Base-by-base conservation (phyloP, 2,329 filamentous ascomycete species). In the Aspergillus thermomutatus region DNA sequence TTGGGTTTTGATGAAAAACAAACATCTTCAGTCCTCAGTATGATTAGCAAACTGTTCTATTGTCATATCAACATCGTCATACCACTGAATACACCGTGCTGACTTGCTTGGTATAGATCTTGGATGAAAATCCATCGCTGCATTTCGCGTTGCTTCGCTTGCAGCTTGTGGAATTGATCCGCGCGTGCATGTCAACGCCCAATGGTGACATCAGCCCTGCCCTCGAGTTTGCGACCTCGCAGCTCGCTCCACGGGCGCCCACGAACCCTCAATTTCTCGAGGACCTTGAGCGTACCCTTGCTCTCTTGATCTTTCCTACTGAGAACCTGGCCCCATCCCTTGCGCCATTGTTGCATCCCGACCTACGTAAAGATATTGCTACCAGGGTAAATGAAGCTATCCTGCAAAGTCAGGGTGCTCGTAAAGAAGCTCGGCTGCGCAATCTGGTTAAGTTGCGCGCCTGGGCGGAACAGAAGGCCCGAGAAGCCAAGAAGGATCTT, bases 141-240 rank as follows among this genome's bases (percentile, higher is more conserved):
- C 92, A 97, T 72, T 99, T 99, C 74, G 86, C 91, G 1, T 81
- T 99, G 4, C 81, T 99, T 49, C 88, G 93, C 37, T 82, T 99
- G 41, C 94, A 99, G 72, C 83, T 99, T 5, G 90, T 99, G 55
- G 94, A 99, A 77, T 82, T 97, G 53, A 99, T 99, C 66, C 87
- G 92, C 51, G 80, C 80, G 43, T 92, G 89, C 74, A 90, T 85
- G 54, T 79, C 83, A 10, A 80, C 80, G 41, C 80, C 84, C 2
- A 82, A 85, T 54, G 85, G 86, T 28, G 90, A 96, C 65, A 92
- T 96, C 53, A 85, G 79, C 8, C 86, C 88, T 6, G 94, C 92
- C 1, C 77, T 99, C 52, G 86, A 87, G 57, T 99, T 99, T 75
- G 94, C 94, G 1, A 92, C 89, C 0, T 85, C 87, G 37, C 89